Evolutionary conservation across 1,284 basidiomycete species (phyloP), one percentile per base, ranked within the genome.

Genomic region (Malassezia restricta): DNA sequence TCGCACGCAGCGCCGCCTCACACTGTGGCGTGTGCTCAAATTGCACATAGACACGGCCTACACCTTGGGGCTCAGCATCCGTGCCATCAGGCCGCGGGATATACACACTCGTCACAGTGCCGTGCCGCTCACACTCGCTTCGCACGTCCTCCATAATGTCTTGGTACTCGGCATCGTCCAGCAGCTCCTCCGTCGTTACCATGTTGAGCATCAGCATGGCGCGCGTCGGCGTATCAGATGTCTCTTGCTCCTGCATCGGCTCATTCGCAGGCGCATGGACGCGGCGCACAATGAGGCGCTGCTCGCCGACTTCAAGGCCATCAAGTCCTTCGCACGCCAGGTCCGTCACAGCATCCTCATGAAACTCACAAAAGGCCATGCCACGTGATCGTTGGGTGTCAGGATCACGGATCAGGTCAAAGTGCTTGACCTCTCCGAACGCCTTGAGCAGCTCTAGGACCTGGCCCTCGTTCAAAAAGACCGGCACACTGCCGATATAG

Each of bases 301-400:
- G 84, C 74, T 98, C 94, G 47, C 92, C 94, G 11, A 98, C 81
- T 73, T 94, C 86, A 87, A 98, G 96, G 51, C 89, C 89, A 74
- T 94, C 91, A 54, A 99, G 80, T 58, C 89, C 88, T 74, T 89
- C 85, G 68, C 92, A 95, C 33, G 94, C 94, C 58, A 95, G 82
- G 61, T 98, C 91, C 43, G 94, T 98, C 52, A 91, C 83, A 31
- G 75, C 76, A 9, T 83, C 77, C 73, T 99, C 94, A 52, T 86
- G 84, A 74, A 96, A 99, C 79, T 98, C 94, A 77, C 90, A 94
- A 78, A 96, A 98, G 0, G 94, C 94, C 75, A 95, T 98, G 58
- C 94, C 94, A 86, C 91, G 68, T 20, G 62, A 65, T 15, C 83
- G 86, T 47, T 85, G 86, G 9, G 59, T 68, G 32, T 37, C 41